These are phyloP conservation scores for Ustilago bromivora DNA, from an alignment of 1,284 basidiomycete genomes.

Conservation along the genomic window DNA sequence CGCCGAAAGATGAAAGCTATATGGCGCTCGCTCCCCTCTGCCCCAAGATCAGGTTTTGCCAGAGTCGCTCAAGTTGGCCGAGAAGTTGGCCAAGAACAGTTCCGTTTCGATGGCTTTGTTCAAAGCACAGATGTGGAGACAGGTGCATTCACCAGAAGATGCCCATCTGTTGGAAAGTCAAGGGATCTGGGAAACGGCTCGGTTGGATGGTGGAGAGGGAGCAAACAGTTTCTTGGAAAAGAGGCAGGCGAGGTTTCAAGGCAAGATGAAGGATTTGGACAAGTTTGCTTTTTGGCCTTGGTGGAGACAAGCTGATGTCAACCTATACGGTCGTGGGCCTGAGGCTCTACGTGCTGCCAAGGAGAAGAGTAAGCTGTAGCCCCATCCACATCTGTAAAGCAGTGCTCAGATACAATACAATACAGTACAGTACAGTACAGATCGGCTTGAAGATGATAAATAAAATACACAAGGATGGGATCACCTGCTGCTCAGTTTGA, in stretches of 20 bases:
- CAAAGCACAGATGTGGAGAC: conserved; percentile 56
- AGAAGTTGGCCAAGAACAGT: conserved; percentile 52
- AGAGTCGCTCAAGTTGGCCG: conserved; percentile 42
- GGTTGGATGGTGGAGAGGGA: conserved; percentile 54
- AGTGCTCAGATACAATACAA: too few species aligned
- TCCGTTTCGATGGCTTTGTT: conserved; percentile 55
- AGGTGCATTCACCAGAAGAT: conserved; percentile 46
- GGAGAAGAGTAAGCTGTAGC: conserved; percentile 14
- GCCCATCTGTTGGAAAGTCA: conserved; percentile 56
- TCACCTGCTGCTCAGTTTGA: conserved; percentile 40
- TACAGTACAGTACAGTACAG: too few species aligned
- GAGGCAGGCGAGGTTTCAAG: conserved; percentile 42
- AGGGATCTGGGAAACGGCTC: conserved; percentile 46
- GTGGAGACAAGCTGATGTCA: conserved; percentile 55
- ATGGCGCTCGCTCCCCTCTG: conserved; percentile 15
- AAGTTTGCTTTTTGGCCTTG: conserved; percentile 57
- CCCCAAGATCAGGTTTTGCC: conserved; percentile 45
- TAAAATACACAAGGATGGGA: not conserved
- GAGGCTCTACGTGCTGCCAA: conserved; percentile 32
- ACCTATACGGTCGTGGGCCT: conserved; percentile 25
- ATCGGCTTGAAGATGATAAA: not conserved
- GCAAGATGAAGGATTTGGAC: conserved; percentile 49
- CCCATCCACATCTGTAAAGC: too few species aligned
- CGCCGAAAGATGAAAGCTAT: conserved; percentile 33
- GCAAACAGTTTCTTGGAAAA: conserved; percentile 58